Evolutionary conservation across 805 yeast species (phyloP).

Genomic region (Suhomyces sp.): DNA sequence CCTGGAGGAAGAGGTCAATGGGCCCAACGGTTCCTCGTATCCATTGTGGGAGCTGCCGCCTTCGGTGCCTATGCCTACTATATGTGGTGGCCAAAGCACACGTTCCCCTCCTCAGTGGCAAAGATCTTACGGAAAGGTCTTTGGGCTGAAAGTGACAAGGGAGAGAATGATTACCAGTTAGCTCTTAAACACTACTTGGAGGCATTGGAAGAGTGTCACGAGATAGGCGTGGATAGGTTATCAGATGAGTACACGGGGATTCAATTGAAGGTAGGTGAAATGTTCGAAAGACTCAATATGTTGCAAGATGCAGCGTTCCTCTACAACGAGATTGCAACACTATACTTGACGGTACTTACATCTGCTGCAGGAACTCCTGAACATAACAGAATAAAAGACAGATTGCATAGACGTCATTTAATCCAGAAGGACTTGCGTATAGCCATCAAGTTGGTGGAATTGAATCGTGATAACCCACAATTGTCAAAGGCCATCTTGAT

Average conservation of each 20-base stretch:
- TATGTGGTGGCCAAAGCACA: constrained; percentile 64
- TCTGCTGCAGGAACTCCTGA: constrained; percentile 21
- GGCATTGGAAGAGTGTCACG: constrained; percentile 65
- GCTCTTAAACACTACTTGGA: constrained; percentile 74
- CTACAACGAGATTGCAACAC: constrained; percentile 64
- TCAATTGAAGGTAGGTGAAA: constrained; percentile 82
- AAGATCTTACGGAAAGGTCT: constrained; percentile 68
- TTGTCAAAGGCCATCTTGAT: constrained; percentile 56
- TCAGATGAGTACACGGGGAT: constrained; percentile 88
- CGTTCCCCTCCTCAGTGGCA: constrained; percentile 71
- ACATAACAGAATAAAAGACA: constrained; percentile 20
- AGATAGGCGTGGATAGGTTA: constrained; percentile 52
- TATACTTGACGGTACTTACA: constrained; percentile 54
- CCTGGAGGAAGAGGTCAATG: constrained; percentile 6
- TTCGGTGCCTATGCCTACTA: constrained; percentile 32
- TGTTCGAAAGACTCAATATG: constrained; percentile 72
- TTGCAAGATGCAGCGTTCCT: constrained; percentile 61
- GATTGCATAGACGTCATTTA: constrained; percentile 49
- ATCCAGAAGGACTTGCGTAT: constrained; percentile 71
- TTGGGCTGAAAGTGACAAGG: constrained; percentile 79
- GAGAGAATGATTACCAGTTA: constrained; percentile 56
- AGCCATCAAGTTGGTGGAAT: constrained; percentile 64
- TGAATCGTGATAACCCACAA: constrained; percentile 46
- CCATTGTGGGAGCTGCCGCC: constrained; percentile 13
- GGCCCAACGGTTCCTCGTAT: constrained; percentile 7